These are phyloP conservation scores for Elaeis oleifera DNA, from an alignment of 202 grass and related monocot genomes.

Conservation along the genomic window DNA sequence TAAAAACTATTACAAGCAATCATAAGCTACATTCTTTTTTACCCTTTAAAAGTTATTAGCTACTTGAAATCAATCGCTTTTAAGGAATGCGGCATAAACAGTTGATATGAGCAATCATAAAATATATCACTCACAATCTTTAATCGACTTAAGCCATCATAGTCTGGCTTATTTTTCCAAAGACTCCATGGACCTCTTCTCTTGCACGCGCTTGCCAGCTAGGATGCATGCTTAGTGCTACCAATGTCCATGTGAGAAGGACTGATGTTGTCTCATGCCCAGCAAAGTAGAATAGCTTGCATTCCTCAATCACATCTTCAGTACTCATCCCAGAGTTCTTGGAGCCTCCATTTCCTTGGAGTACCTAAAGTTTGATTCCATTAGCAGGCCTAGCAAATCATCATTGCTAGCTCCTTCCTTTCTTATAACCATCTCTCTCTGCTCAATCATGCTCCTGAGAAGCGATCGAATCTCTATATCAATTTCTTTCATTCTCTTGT, in stretches of 20 bases:
- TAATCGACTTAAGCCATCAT: conserved; percentile 34
- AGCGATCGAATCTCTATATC: conserved; percentile 32
- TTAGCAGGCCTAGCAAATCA: conserved; percentile 63
- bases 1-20: too few relatives aligned
- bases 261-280: conserved; percentile 66
- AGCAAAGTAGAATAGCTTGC: conserved; percentile 85
- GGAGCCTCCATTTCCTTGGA: conserved; percentile 12
- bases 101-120: too few relatives aligned
- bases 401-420: conserved; percentile 31
- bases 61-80: too few relatives aligned
- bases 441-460: conserved; percentile 48
- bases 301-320: conserved; percentile 60
- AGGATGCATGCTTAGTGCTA: conserved; percentile 44
- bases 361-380: conserved; percentile 37
- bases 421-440: conserved; percentile 32
- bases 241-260: conserved; percentile 66
- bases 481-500: conserved; percentile 42
- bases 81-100: too few relatives aligned
- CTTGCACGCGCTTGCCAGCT: conserved; percentile 31
- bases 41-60: too few relatives aligned
- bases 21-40: too few relatives aligned
- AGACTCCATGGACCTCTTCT: conserved; percentile 15
- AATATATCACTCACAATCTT: conserved; percentile 59
- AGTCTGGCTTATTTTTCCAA: conserved; percentile 33
- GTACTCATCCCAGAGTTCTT: conserved; percentile 35